Percentiles rank a stretch among this genome's conserved stretches.
phyloP scores from a whole-genome alignment of 1,284 basidiomycete genomes.

The Apiotrichum gamsii region DNA sequence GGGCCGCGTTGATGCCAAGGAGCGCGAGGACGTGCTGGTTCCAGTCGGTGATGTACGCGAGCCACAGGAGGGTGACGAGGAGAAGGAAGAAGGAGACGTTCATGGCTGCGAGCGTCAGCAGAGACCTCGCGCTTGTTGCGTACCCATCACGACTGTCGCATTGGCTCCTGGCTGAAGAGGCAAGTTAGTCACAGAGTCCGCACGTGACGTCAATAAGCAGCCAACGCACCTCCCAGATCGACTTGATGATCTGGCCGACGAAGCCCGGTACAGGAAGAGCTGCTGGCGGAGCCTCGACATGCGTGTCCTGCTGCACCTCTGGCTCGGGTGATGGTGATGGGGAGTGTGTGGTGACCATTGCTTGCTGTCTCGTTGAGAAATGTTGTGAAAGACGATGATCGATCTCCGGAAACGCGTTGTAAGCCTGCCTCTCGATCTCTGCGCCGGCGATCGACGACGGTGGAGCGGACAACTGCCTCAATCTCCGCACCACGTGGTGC shows the following conservation, averaged over 20 bases:
- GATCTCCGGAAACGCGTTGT: neutral
- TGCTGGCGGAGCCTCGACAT: no score
- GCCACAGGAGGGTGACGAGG: slow-evolving; percentile 36
- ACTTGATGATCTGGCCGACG: slow-evolving; percentile 32
- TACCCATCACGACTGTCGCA: slow-evolving; percentile 37
- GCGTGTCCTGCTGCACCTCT: no score
- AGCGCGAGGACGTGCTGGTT: slow-evolving; percentile 41
- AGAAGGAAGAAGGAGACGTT: slow-evolving; percentile 46
- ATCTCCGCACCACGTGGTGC: slow-evolving; percentile 14
- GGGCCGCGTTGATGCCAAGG: slow-evolving; percentile 25
- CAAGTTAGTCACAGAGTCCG: neutral
- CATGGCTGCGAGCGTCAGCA: slow-evolving; percentile 36
- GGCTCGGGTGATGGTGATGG: slow-evolving; percentile 12
- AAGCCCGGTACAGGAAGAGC: slow-evolving; percentile 17
- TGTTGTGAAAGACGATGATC: no score
- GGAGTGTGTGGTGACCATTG: slow-evolving; percentile 18
- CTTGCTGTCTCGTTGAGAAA: neutral
- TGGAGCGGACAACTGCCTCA: no score
- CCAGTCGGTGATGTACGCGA: slow-evolving; percentile 39
- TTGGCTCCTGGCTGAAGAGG: slow-evolving; percentile 39
- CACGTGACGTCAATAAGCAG: no score
- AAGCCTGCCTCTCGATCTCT: neutral
- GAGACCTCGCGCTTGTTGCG: neutral
- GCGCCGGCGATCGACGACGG: slow-evolving; percentile 1
- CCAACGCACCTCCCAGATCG: slow-evolving; percentile 41